Conservation (phyloP, 805 yeast species). For the Monosporozyma aquatica region DNA sequence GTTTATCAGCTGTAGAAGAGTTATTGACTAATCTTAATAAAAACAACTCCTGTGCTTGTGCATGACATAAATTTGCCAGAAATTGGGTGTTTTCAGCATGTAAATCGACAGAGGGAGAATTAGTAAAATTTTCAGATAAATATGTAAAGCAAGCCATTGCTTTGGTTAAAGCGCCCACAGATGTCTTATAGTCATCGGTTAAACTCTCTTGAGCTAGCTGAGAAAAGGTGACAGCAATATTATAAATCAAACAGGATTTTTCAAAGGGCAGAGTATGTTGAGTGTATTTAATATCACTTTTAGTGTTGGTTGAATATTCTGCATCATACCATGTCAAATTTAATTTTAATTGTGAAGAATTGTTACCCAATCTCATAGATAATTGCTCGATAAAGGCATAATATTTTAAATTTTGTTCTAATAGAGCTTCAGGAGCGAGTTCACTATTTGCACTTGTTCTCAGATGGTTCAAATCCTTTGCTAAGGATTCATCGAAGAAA, state of each 20-base stretch:
- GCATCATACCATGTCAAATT: conserved; percentile 79
- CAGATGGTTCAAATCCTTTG: conserved; percentile 21
- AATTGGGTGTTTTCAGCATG: conserved; percentile 59
- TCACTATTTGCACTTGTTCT: conserved; percentile 29
- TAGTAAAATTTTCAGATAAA: conserved; percentile 70
- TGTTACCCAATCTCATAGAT: conserved; percentile 65
- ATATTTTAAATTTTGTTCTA: conserved; percentile 45
- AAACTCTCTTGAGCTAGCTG: conserved; percentile 37
- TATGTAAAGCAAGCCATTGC: conserved; percentile 72
- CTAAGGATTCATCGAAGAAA: conserved; percentile 23
- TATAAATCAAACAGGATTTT: conserved; percentile 76
- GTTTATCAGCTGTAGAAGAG: conserved; percentile 32
- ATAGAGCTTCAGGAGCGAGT: conserved; percentile 22
- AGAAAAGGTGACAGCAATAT: conserved; percentile 58
- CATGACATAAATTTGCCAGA: conserved; percentile 56
- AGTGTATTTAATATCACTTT: conserved; percentile 34
- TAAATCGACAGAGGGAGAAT: conserved; percentile 79
- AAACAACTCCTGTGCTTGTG: conserved; percentile 86
- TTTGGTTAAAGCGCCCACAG: conserved; percentile 55
- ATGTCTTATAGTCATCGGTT: conserved; percentile 43
- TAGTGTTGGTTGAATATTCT: conserved; percentile 34
- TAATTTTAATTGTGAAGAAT: conserved; percentile 43
- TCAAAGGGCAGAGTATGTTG: conserved; percentile 83
- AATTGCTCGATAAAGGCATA: conserved; percentile 75
- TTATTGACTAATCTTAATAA: conserved; percentile 45